Evolutionary conservation across 179 eudicot species (phyloP).

Genomic region (Beta macrorhiza): DNA sequence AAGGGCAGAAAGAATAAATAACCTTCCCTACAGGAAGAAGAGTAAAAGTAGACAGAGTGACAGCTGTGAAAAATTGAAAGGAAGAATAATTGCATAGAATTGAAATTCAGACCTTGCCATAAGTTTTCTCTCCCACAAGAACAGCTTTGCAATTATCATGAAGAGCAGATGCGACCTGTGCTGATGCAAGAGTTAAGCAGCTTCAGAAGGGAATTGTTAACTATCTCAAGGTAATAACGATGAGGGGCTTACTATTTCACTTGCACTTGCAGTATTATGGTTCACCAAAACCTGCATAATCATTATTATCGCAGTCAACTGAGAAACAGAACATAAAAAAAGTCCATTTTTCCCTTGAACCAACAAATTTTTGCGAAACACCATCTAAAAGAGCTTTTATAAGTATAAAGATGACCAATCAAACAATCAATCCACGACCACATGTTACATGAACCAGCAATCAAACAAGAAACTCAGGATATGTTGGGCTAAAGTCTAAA

Average conservation of each 20-base stretch:
- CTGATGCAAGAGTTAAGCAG: conserved; percentile 21
- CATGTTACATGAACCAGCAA: background rate
- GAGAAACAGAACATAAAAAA: conserved; percentile 8
- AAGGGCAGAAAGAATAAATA: background rate
- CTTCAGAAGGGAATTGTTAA: background rate
- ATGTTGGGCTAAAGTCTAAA: background rate
- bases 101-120: conserved; percentile 67
- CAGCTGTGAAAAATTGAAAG: background rate
- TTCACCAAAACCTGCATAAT: conserved; percentile 84
- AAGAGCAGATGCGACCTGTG: conserved; percentile 97
- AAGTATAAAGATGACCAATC: background rate
- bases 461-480: background rate
- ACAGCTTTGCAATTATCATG: conserved; percentile 96
- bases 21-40: background rate
- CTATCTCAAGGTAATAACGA: conserved; percentile 14
- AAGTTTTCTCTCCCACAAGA: conserved; percentile 91
- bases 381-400: background rate
- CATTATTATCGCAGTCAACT: conserved; percentile 9
- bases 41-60: background rate
- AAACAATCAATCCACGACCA: background rate
- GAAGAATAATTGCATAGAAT: background rate
- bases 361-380: background rate
- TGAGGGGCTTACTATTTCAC: conserved; percentile 77
- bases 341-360: background rate
- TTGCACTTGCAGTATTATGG: conserved; percentile 90